A percentile compares a stretch with the other conserved stretches of the same genome.
Evolutionary conservation across 2,329 filamentous ascomycete species (phyloP).

Genomic region (Xylariomycetidae sp.): DNA sequence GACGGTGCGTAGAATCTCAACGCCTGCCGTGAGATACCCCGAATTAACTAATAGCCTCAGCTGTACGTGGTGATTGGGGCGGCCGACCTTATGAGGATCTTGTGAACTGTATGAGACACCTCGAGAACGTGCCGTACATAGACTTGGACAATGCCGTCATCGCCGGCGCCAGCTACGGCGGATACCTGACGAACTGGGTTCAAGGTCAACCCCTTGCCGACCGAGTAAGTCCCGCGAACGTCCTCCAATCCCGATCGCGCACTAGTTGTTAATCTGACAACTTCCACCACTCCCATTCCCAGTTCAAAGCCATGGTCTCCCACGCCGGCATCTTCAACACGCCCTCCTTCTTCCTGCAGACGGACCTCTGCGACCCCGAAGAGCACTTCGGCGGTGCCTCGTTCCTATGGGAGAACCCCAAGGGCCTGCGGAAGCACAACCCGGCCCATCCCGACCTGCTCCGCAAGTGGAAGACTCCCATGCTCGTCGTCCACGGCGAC

Average conservation of each 20-base stretch:
- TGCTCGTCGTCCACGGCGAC: conserved; percentile 68
- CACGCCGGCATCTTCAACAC: conserved; percentile 42
- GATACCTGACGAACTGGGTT: conserved; percentile 58
- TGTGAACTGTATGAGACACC: conserved; percentile 46
- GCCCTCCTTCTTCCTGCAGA: conserved; percentile 21
- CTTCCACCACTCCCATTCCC: too few relatives aligned
- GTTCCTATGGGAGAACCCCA: conserved; percentile 39
- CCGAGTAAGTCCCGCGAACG: conserved; percentile 23
- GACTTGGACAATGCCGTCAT: conserved; percentile 49
- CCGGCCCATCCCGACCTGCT: conserved; percentile 41
- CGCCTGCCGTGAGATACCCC: too few relatives aligned
- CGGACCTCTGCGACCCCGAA: conserved; percentile 16
- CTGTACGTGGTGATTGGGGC: conserved; percentile 49
- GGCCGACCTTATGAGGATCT: conserved; percentile 52
- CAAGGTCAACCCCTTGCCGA: conserved; percentile 48
- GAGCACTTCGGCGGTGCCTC: conserved; percentile 39
- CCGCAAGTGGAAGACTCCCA: conserved; percentile 58
- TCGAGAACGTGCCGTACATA: conserved; percentile 47
- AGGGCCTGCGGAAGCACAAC: conserved; percentile 47
- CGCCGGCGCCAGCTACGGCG: conserved; percentile 51
- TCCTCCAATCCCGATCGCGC: too few relatives aligned
- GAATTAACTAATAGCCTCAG: conserved; percentile 30
- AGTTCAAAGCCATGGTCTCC: conserved; percentile 53
- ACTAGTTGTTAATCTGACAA: too few relatives aligned
- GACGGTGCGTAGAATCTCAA: conserved; percentile 19